These are phyloP conservation scores for Cladosporium sp. DNA, from an alignment of 2,329 filamentous ascomycete genomes.

Conservation along the genomic window DNA sequence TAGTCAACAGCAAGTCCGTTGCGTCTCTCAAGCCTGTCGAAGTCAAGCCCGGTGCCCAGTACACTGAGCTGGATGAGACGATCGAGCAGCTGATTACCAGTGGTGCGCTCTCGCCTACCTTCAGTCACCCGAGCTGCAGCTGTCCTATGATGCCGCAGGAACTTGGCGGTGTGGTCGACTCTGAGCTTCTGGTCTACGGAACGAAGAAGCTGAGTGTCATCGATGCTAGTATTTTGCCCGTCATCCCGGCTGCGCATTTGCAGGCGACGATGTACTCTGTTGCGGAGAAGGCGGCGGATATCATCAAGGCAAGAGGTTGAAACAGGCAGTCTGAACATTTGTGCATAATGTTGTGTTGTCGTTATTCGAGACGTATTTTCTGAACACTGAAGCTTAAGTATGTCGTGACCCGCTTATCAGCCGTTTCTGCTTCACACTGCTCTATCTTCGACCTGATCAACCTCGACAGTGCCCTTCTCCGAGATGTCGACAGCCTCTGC, in stretches of 20 bases:
- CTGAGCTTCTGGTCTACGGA: slow-evolving; percentile 40
- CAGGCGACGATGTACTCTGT: slow-evolving; percentile 34
- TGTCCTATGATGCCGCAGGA: slow-evolving; percentile 28
- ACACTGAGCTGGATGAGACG: slow-evolving; percentile 19
- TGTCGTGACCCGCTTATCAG: no score
- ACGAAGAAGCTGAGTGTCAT: slow-evolving; percentile 40
- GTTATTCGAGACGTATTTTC: no score
- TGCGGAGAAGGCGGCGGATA: slow-evolving; percentile 43
- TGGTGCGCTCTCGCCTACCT: slow-evolving; percentile 27
- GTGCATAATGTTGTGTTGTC: neutral
- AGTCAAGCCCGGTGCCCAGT: slow-evolving; percentile 19
- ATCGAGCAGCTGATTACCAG: slow-evolving; percentile 21
- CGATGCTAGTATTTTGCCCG: slow-evolving; percentile 38
- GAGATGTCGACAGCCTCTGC: slow-evolving; percentile 25
- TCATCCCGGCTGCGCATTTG: slow-evolving; percentile 30
- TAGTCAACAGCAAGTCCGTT: slow-evolving; percentile 12
- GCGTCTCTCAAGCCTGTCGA: slow-evolving; percentile 21
- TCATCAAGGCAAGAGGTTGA: slow-evolving; percentile 5
- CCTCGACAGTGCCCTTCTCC: slow-evolving; percentile 22
- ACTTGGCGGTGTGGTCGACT: slow-evolving; percentile 39
- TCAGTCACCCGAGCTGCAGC: slow-evolving; percentile 28
- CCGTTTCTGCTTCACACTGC: neutral
- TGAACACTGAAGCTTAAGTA: no score
- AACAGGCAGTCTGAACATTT: neutral
- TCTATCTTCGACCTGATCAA: slow-evolving; percentile 25